These are phyloP conservation scores for Cryptococcus sp. DNA, from an alignment of 1,284 basidiomycete genomes.

Conservation along the genomic window DNA sequence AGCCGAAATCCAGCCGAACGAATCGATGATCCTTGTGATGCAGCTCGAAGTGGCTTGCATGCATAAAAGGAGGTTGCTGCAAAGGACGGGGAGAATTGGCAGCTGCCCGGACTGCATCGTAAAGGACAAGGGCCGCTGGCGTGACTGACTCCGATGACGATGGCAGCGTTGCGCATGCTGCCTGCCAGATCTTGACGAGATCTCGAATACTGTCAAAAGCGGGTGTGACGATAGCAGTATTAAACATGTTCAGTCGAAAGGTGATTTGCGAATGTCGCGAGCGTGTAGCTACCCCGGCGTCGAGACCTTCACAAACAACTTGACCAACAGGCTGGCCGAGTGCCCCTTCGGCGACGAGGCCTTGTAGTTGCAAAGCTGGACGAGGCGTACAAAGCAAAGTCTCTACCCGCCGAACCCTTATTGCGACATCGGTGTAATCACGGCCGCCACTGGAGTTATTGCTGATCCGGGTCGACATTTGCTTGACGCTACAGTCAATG, in stretches of 20 bases:
- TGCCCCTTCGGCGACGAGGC: too few relatives aligned
- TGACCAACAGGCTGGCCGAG: neutral
- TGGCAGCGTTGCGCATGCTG: neutral
- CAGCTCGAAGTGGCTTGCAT: conserved; percentile 35
- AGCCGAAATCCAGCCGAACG: conserved; percentile 37
- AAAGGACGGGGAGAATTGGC: conserved; percentile 4
- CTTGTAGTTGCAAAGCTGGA: too few relatives aligned
- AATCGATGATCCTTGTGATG: conserved; percentile 36
- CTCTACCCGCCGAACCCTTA: too few relatives aligned
- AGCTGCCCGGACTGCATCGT: conserved; percentile 20
- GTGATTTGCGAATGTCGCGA: neutral
- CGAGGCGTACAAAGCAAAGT: too few relatives aligned
- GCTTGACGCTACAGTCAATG: too few relatives aligned
- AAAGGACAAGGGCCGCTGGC: conserved; percentile 12
- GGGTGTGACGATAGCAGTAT: conserved; percentile 13
- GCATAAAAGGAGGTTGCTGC: conserved; percentile 27
- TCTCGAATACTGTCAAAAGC: conserved; percentile 11
- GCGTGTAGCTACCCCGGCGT: neutral
- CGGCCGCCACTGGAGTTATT: too few relatives aligned
- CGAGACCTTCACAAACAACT: neutral
- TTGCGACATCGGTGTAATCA: too few relatives aligned
- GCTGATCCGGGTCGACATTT: too few relatives aligned
- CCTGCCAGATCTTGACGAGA: conserved; percentile 16
- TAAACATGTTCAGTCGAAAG: neutral
- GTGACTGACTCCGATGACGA: neutral